Percentiles rank a stretch among this genome's conserved stretches.
Evolutionary conservation across 805 yeast genomes (phyloP).

Genomic region (Kodamaea restingae): DNA sequence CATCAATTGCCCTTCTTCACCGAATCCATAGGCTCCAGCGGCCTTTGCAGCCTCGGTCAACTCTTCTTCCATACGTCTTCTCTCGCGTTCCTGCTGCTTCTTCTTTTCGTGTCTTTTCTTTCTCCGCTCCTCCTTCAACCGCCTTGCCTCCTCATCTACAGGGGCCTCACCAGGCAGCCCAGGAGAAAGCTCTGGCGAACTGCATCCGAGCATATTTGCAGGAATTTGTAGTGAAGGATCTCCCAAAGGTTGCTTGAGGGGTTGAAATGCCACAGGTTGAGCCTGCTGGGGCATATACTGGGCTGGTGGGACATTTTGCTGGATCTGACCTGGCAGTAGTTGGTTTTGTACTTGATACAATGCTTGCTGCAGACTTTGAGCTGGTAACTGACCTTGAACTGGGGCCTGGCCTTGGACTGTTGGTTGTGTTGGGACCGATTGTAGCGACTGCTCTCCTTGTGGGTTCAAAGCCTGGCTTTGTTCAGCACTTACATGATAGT

Average conservation of each 20-base stretch:
- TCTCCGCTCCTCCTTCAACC: conserved; percentile 14
- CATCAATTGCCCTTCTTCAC: conserved; percentile 2
- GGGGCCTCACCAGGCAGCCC: conserved; percentile 4
- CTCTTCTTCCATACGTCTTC: conserved; percentile 9
- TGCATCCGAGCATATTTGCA: background rate
- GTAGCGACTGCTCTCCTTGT: conserved; percentile 13
- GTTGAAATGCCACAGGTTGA: background rate
- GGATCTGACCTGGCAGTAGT: background rate
- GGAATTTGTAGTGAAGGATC: background rate
- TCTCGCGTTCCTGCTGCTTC: conserved; percentile 13
- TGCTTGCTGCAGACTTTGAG: background rate
- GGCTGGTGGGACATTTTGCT: background rate
- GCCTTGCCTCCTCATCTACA: conserved; percentile 9
- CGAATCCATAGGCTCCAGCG: conserved; percentile 8
- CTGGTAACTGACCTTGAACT: conserved; percentile 1
- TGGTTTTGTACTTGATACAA: background rate
- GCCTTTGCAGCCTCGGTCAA: conserved; percentile 13
- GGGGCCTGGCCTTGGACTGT: conserved; percentile 1
- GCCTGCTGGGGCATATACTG: no score
- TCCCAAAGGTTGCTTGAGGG: background rate
- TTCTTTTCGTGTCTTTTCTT: conserved; percentile 16
- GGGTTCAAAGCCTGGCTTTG: background rate
- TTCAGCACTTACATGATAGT: conserved; percentile 13
- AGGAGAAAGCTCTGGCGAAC: conserved; percentile 1
- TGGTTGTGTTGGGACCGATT: background rate